Conservation (phyloP, 495 filamentous ascomycete species). For the Trichocladium antarcticum region DNA sequence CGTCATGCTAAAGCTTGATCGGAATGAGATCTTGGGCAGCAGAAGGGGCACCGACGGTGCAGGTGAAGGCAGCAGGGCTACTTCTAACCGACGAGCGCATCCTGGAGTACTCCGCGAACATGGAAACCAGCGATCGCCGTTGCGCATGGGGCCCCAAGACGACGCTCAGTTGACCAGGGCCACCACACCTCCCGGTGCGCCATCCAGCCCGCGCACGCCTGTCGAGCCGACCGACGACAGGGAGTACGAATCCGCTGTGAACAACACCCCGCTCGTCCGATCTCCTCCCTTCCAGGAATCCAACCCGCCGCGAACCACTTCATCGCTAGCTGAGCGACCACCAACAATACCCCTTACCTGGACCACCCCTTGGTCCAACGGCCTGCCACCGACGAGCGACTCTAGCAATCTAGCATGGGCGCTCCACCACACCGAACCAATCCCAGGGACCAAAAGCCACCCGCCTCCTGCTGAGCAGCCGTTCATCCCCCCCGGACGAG, state of each 20-base stretch:
- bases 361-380: not conserved
- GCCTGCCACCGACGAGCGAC: not conserved
- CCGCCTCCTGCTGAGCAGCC: not conserved
- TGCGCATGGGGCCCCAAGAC: not conserved
- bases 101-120: too few species aligned
- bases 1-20: constrained; percentile 17
- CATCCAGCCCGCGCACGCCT: not conserved
- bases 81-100: not conserved
- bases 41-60: not conserved
- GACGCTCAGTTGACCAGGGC: too few species aligned
- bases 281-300: not conserved
- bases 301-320: not conserved
- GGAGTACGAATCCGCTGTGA: not conserved
- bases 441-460: not conserved
- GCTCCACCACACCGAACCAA: too few species aligned
- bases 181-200: not conserved
- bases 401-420: not conserved
- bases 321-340: not conserved
- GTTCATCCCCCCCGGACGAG: too few species aligned
- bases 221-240: not conserved
- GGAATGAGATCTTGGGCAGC: not conserved
- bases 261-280: not conserved
- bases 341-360: not conserved
- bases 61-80: not conserved
- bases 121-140: not conserved